Evolutionary conservation across 306 rosid genomes (phyloP), one percentile per base, ranked within the genome.

Genomic region (Aeschynomene evenia): DNA sequence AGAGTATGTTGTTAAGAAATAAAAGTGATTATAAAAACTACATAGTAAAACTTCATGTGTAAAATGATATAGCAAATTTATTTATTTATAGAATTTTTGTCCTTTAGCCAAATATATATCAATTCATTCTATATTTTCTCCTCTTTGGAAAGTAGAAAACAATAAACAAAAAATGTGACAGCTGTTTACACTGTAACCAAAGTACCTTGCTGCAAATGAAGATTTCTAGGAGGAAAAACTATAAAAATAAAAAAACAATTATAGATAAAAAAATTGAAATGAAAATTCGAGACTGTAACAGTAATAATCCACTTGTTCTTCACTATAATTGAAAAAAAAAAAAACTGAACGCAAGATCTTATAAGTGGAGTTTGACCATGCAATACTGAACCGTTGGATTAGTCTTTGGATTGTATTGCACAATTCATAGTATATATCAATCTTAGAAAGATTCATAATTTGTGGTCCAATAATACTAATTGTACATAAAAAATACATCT

Each of bases 121-220:
- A 3, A 6, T 31, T 20, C 49, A 43, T 70, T 29, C 50, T 42
- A 16, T 40, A 42, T 26, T 53, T 3, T 13, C 23, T 12, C 4
- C 34, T 23, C 59, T 12, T 22, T 2, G 34, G 59, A 53, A 34
- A 11, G n/a, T 10, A 22, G 16, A 53, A 53, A 22, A 53, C 34
- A 22, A 22, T 12, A 45, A 15, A 45, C 19, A 48, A 55, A 16
- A 7, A 55, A 55, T 7, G 20, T 53, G 59, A 70, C 66, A 56
- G 56, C 55, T 70, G 75, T 67, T 50, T 52, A 34, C 72, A 49
- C 4, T 66, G 60, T 31, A n/a, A 67, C 34, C 61, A 67, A 33
- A 45, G 51, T 45, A 5, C 7, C 49, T 12, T 2, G 49, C 5
- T 14, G 49, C 19, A 43, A 13, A 13, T 13, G 49, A 43, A 43